Percentiles rank a stretch among this genome's conserved stretches.
Conservation (phyloP, 768 basidiomycete species). For the Hortiboletus flavorubellus region DNA sequence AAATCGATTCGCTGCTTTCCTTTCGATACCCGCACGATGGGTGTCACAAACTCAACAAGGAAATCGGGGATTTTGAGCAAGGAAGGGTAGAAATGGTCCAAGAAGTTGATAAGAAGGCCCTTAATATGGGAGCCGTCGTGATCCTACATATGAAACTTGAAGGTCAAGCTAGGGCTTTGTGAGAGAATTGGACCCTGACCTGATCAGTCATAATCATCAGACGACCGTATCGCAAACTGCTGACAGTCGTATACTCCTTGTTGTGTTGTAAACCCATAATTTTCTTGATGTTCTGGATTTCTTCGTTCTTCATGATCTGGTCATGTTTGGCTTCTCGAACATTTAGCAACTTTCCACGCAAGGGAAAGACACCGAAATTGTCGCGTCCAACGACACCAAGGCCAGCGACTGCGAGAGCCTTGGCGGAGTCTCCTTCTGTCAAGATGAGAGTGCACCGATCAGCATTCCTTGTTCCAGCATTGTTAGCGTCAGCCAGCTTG, state of each 20-base stretch:
- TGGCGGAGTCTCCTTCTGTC: conserved; percentile 99
- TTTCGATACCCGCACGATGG: conserved; percentile 91
- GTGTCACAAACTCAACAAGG: conserved; percentile 96
- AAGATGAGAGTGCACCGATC: conserved; percentile 90
- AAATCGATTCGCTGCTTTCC: conserved; percentile 79
- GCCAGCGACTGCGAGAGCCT: conserved; percentile 92
- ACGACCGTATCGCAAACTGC: conserved; percentile 82
- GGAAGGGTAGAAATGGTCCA: conserved; percentile 96
- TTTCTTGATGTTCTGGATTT: conserved; percentile 96
- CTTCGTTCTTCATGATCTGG: conserved; percentile 97
- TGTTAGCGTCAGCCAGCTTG: conserved; percentile 96
- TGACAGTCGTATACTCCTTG: conserved; percentile 72
- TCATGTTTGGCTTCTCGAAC: conserved; percentile 96
- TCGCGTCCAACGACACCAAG: conserved; percentile 94
- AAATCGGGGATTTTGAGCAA: conserved; percentile 88
- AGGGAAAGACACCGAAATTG: conserved; percentile 95
- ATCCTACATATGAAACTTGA: conserved; percentile 59
- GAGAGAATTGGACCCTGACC: conserved; percentile 40
- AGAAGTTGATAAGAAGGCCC: conserved; percentile 96
- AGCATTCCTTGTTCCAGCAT: conserved; percentile 82
- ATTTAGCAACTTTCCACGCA: conserved; percentile 95
- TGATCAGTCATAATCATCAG: conserved; percentile 99
- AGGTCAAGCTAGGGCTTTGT: background rate
- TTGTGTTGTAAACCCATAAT: conserved; percentile 96
- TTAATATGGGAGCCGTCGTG: conserved; percentile 99